Base-by-base conservation (phyloP, 1,139 yeast genomes). In the Diutina catenulata region DNA sequence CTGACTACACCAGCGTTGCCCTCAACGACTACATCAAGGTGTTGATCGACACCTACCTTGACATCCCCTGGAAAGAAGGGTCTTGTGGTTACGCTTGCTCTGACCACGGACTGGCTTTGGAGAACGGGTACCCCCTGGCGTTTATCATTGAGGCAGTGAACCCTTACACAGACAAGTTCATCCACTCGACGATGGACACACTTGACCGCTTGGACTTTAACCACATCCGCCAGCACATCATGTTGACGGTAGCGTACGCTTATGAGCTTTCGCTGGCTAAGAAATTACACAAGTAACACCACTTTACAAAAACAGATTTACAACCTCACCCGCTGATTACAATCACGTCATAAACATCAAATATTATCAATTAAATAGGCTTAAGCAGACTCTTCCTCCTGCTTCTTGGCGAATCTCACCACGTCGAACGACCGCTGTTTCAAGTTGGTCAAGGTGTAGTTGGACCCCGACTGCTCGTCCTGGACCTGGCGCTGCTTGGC, bases 21-120 rank as follows among this genome's bases (percentile, higher is more conserved):
- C 70, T 87, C 47, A 79, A 80, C 39, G 60, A 68, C 4, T 87
- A 79, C 49, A 59, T 84, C 45, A 76, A 80, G 55, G 44, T 68
- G 33, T 57, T 84, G 10, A 72, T 84, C 41, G 67, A 67, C 25
- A 55, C 62, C 9, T 83, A 84, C 59, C 71, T 86, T 49, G 50
- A 58, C 15, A 80, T 87, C 43, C 80, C 84, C 4, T 79, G 72
- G 49, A 76, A 68, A 33, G 93, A 80, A 50, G 80, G 94, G 8
- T 49, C 62, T 40, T 88, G 97, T 60, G 95, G 95, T 0, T 87
- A 87, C 51, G 94, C 94, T 0, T 87, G 97, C 57, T 80, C 94
- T 21, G 97, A 88, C 57, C 95, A 87, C 56, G 83, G 93, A 3
- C 77, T 94, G 38, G 95, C 95, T 2, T 57, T 76, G 39, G 79